Evolutionary conservation across 345 rosid species (phyloP).

Genomic region (Iberis pinnata): DNA sequence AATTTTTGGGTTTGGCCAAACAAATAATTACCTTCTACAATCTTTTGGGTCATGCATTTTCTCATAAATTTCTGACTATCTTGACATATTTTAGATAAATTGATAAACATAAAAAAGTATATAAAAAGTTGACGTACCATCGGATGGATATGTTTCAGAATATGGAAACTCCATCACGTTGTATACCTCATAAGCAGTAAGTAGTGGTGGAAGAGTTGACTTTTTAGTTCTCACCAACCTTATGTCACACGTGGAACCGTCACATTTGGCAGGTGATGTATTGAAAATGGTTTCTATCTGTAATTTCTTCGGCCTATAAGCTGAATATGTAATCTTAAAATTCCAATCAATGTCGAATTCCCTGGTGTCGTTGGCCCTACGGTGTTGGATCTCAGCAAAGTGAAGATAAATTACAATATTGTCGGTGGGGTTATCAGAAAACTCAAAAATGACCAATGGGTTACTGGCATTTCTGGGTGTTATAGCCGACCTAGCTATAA

Average conservation of each 20-base stretch:
- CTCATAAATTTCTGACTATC: too few relatives aligned
- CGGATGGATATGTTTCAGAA: conserved; percentile 20
- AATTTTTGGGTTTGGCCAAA: too few relatives aligned
- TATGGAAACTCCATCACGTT: conserved; percentile 14
- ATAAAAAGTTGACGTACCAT: conserved; percentile 21
- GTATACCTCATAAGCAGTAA: conserved; percentile 30
- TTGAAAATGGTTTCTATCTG: neutral
- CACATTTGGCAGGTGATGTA: conserved; percentile 5
- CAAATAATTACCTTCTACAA: too few relatives aligned
- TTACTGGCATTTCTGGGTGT: neutral
- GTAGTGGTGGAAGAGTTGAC: conserved; percentile 25
- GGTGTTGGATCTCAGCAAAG: conserved; percentile 8
- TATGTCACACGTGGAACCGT: neutral
- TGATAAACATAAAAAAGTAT: too few relatives aligned
- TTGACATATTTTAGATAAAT: too few relatives aligned
- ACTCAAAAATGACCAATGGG: neutral
- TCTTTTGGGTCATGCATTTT: too few relatives aligned
- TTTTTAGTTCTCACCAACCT: neutral
- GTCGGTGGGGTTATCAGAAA: neutral
- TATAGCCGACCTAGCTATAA: too few relatives aligned
- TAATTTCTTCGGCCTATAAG: conserved; percentile 13
- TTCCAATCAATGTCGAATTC: conserved; percentile 10
- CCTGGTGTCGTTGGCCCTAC: neutral
- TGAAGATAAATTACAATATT: neutral
- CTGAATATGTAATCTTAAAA: neutral